Evolutionary conservation across 129 eudicot species (phyloP).

Genomic region (Mikania micrantha): DNA sequence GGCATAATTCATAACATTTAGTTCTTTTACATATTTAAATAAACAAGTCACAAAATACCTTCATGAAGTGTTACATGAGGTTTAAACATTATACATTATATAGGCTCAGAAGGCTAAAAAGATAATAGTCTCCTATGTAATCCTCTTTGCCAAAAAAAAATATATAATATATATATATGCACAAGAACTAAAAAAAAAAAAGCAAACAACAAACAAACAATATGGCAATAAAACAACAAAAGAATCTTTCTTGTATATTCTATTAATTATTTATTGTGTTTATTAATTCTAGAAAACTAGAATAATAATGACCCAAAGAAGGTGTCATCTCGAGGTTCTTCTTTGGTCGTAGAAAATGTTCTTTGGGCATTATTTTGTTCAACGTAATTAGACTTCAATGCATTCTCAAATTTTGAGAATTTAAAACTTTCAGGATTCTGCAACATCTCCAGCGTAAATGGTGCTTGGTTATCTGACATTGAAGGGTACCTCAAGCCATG

Average conservation of each 20-base stretch:
- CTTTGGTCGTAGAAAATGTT: conserved; percentile 48
- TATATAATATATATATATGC: too few relatives aligned
- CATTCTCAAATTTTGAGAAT: conserved; percentile 45
- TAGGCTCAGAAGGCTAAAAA: conserved; percentile 24
- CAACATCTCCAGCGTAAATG: conserved; percentile 52
- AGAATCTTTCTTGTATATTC: conserved; percentile 24
- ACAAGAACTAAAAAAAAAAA: conserved; percentile 10
- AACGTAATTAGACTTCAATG: conserved; percentile 33
- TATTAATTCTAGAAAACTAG: conserved; percentile 21
- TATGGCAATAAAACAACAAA: conserved; percentile 28
- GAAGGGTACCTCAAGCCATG: conserved; percentile 25
- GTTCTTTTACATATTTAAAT: conserved; percentile 9
- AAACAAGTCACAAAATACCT: conserved; percentile 19
- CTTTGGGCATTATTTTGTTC: conserved; percentile 25
- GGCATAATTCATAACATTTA: neutral
- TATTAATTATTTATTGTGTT: conserved; percentile 13
- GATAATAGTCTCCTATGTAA: conserved; percentile 5
- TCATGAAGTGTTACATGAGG: conserved; percentile 7
- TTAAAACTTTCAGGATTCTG: conserved; percentile 38
- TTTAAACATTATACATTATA: conserved; percentile 12
- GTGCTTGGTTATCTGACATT: conserved; percentile 31
- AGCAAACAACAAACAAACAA: conserved; percentile 24
- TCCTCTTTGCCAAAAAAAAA: conserved; percentile 16
- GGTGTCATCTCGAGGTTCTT: conserved; percentile 68
- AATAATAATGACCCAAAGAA: conserved; percentile 51